Percentiles rank a stretch among this genome's conserved stretches.
phyloP scores from a whole-genome alignment of 345 rosid genomes.

The Eucalyptus regnans region DNA sequence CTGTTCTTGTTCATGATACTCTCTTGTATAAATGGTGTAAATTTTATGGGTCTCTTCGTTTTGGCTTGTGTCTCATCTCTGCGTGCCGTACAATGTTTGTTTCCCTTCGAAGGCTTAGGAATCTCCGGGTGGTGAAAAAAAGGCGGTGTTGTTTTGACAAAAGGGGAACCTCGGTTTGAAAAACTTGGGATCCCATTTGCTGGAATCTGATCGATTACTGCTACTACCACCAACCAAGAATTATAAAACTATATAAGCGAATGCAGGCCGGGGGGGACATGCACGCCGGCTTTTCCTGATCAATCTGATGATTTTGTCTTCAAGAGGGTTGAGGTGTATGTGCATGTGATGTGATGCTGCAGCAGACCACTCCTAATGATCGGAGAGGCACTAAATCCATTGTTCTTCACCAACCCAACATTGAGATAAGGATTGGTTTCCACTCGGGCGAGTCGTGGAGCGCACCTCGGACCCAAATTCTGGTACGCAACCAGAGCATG shows the following conservation, averaged over 20 bases:
- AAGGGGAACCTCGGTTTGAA: neutral
- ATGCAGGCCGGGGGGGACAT: neutral
- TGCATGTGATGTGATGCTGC: neutral
- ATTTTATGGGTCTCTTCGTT: neutral
- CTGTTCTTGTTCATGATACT: neutral
- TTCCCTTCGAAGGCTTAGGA: neutral
- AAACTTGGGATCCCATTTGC: neutral
- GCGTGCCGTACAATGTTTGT: neutral
- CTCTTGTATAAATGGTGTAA: slow-evolving; percentile 6
- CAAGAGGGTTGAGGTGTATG: neutral
- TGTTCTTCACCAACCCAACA: neutral
- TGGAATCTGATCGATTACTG: neutral
- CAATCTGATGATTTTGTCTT: neutral
- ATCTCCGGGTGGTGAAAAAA: neutral
- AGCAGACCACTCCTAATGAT: neutral
- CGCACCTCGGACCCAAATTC: neutral
- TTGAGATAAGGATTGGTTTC: neutral
- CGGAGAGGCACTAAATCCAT: neutral
- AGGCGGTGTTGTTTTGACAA: neutral
- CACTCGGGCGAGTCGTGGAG: neutral
- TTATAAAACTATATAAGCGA: neutral
- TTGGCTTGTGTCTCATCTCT: neutral
- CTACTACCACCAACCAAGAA: neutral
- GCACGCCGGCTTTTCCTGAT: neutral
- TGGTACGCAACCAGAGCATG: neutral